Conservation (phyloP, 2,329 filamentous ascomycete genomes). For the Hypoxylon rubiginosum region DNA sequence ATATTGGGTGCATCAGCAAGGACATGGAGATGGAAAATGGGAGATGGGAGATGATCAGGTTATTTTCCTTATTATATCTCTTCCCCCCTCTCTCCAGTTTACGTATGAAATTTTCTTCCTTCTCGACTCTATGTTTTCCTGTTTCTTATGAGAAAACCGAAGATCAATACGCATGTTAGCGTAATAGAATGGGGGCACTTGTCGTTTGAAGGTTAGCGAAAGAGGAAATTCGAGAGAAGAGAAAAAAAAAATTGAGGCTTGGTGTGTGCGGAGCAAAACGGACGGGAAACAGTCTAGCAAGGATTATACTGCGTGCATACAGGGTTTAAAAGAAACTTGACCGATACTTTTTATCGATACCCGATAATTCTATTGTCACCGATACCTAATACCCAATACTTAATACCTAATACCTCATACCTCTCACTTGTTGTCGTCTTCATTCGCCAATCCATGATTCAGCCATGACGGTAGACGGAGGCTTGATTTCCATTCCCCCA, state of each 20-base stretch:
- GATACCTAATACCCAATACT: no score
- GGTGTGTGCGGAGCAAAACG: conserved; percentile 45
- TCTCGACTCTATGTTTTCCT: conserved; percentile 5
- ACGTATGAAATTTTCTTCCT: conserved; percentile 7
- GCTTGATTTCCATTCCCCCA: conserved; percentile 1
- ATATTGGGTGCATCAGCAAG: conserved; percentile 3
- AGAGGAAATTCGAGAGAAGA: conserved; percentile 34
- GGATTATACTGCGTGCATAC: conserved; percentile 35
- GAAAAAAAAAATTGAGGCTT: conserved; percentile 40
- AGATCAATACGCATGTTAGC: conserved; percentile 24
- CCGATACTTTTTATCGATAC: conserved; percentile 38
- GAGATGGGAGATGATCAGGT: not conserved
- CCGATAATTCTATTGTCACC: no score
- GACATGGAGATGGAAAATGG: no score
- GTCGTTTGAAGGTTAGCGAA: conserved; percentile 17
- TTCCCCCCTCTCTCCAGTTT: not conserved
- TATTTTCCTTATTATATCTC: not conserved
- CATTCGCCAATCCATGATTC: conserved; percentile 24
- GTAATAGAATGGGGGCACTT: conserved; percentile 4
- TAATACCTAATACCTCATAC: conserved; percentile 7
- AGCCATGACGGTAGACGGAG: conserved; percentile 28
- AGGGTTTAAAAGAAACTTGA: conserved; percentile 30
- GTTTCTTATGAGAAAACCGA: conserved; percentile 15
- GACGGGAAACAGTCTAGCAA: conserved; percentile 26
- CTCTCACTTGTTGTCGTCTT: conserved; percentile 3